phyloP scores from a whole-genome alignment of 192 early-diverging fungal species.

The Coemansia sp. region DNA sequence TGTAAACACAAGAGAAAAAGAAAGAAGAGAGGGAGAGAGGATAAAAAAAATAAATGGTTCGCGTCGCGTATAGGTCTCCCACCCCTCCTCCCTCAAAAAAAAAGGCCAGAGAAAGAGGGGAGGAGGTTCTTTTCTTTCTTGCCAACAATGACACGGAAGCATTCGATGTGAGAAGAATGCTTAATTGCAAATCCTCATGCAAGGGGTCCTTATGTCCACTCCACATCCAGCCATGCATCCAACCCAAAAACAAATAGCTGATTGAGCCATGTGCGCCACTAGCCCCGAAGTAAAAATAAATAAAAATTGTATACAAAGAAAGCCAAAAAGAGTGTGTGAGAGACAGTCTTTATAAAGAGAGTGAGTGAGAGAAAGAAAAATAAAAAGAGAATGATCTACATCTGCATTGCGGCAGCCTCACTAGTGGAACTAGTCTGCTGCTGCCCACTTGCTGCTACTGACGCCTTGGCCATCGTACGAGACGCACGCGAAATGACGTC shows the following conservation, averaged over 20 bases:
- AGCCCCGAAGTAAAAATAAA: not conserved
- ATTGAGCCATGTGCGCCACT: not conserved
- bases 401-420: not conserved
- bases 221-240: conserved; percentile 2
- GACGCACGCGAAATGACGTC: conserved; percentile 92
- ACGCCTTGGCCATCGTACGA: conserved; percentile 96
- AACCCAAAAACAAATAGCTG: not conserved
- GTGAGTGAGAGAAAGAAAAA: not conserved
- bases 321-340: not conserved
- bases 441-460: conserved; percentile 48
- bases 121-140: not conserved
- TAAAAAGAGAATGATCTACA: not conserved
- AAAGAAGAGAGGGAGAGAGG: not conserved
- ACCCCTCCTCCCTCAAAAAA: not conserved
- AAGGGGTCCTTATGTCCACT: not conserved
- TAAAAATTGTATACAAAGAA: not conserved
- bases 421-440: not conserved
- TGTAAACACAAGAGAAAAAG: not conserved
- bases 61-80: not conserved
- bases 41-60: not conserved
- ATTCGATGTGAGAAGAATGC: not conserved
- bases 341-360: not conserved
- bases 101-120: not conserved
- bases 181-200: conserved; percentile 2
- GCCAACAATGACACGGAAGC: not conserved